Conservation (phyloP, 345 rosid species). For the Gossypium anomalum region DNA sequence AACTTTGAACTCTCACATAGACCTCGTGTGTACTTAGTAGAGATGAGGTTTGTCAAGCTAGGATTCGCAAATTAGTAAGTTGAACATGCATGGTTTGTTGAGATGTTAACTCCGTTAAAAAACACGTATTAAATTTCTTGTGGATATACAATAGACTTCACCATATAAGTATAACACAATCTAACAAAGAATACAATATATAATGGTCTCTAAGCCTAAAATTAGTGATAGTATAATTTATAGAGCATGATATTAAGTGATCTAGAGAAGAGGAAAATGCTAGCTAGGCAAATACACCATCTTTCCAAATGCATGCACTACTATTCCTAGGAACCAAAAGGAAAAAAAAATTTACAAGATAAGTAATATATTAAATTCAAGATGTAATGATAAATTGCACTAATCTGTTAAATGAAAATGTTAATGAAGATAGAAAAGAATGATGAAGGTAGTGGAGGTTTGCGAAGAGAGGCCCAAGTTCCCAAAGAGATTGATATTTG, state of each 20-base stretch:
- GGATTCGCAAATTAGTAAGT: rapidly evolving
- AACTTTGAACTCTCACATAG: too few species aligned
- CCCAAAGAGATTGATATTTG: slow-evolving; percentile 76
- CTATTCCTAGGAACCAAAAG: not conserved
- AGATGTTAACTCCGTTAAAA: rapidly evolving
- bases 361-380: not conserved
- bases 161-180: too few species aligned
- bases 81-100: too few species aligned
- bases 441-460: slow-evolving; percentile 34
- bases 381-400: slow-evolving; percentile 17
- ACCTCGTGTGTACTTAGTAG: too few species aligned
- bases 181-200: not conserved
- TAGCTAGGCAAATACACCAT: not conserved
- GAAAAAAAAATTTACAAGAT: not conserved
- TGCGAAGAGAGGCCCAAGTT: slow-evolving; percentile 75
- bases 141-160: too few species aligned
- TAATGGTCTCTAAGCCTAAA: not conserved
- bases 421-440: not conserved
- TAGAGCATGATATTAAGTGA: not conserved
- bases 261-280: too few species aligned
- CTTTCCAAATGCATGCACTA: not conserved
- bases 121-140: rapidly evolving
- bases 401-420: slow-evolving; percentile 3
- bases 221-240: not conserved
- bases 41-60: too few species aligned